Evolutionary conservation across 2,329 filamentous ascomycete genomes (phyloP), one percentile per base, ranked within the genome.

Genomic region (Grosmannia clavigera): DNA sequence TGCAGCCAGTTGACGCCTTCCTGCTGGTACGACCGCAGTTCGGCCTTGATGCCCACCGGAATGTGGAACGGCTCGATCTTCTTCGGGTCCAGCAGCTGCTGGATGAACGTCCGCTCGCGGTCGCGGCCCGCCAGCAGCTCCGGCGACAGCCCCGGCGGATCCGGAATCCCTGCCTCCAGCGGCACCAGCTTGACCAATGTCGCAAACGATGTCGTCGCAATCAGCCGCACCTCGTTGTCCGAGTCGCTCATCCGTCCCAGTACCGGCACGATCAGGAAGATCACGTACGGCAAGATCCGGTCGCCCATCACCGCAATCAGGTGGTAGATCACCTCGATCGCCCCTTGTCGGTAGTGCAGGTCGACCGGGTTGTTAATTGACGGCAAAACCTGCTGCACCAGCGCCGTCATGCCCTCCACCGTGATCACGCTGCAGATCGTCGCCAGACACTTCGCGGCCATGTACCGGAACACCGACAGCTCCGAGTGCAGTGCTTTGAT

Each of bases 1-100:
- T 95, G 86, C 58, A 99, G 83, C 94, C 94, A 99, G 70, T 99
- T 99, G 69, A 99, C 92, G 70, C 94, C 94, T 59, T 99, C 94
- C 72, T 99, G 94, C 72, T 99, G 95, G 70, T 99, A 99, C 0
- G 92, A 95, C 64, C 94, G 89, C 58, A 99, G 81, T 68, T 95
- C 90, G 0, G 94, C 95, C 73, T 97, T 97, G 77, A 99, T 99
- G 5, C 90, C 88, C 52, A 99, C 94, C 0, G 94, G 94, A 54
- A 99, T 95, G 65, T 87, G 77, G 73, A 97, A 99, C 0, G 88
- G 79, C 71, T 99, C 94, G 29, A 99, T 90, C 74, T 99, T 99
- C 74, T 96, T 95, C 5, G 91, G 88, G 70, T 99, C 94, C 58
- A 99, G 80, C 72, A 99, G 90, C 72, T 99, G 94, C 3, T 89